Conservation (phyloP, 495 filamentous ascomycete genomes). For the Aspergillus campestris region DNA sequence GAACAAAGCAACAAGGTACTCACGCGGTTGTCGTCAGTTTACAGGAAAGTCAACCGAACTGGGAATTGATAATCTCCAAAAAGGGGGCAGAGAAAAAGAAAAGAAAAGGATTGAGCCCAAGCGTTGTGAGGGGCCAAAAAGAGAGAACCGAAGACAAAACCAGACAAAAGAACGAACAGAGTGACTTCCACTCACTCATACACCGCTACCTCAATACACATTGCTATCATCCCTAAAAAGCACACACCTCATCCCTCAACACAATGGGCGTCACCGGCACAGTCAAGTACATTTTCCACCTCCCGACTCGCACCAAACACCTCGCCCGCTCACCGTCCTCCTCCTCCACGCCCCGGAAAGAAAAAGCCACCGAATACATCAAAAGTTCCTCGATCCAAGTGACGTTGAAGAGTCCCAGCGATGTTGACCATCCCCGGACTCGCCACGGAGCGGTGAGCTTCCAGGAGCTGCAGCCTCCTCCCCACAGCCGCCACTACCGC, state of each 20-base stretch:
- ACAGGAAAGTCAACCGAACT: too few relatives aligned
- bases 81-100: too few relatives aligned
- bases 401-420: slow-evolving; percentile 1
- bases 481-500: neutral
- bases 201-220: too few relatives aligned
- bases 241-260: neutral
- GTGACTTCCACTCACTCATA: neutral
- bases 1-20: too few relatives aligned
- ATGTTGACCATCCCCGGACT: neutral
- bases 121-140: neutral
- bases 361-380: neutral
- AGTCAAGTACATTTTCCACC: slow-evolving; percentile 15
- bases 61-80: too few relatives aligned
- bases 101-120: too few relatives aligned
- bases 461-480: too few relatives aligned
- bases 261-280: slow-evolving; percentile 12
- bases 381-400: neutral
- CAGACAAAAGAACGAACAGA: slow-evolving; percentile 6
- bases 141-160: neutral
- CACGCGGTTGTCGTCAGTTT: too few relatives aligned
- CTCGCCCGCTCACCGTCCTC: slow-evolving; percentile 1
- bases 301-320: slow-evolving; percentile 11
- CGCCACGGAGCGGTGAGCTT: neutral
- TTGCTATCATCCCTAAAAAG: too few relatives aligned
- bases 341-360: neutral